Conservation (phyloP, 768 basidiomycete genomes). For the Rhizopogon vesiculosus region DNA sequence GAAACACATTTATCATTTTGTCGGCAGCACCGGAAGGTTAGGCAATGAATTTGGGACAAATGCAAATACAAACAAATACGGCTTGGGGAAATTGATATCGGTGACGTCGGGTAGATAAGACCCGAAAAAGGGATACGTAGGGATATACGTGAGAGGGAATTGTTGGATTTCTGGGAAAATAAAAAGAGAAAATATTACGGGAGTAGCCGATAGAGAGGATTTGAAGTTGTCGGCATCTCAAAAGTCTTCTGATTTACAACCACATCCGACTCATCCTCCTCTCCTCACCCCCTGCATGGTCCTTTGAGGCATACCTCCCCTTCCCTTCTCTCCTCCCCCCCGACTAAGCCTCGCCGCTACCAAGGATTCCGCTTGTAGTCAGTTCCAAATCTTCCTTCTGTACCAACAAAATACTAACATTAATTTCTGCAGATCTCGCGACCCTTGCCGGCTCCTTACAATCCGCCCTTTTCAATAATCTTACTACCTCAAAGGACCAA, state of each 20-base stretch:
- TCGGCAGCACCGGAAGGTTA: not conserved
- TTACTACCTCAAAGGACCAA: slow-evolving; percentile 30
- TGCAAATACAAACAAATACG: not conserved
- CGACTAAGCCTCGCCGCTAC: slow-evolving; percentile 41
- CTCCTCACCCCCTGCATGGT: slow-evolving; percentile 28
- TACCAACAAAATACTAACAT: not conserved
- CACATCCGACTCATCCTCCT: slow-evolving; percentile 6
- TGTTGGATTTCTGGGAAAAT: slow-evolving; percentile 4
- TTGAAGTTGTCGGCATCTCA: slow-evolving; percentile 22
- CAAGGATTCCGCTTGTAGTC: slow-evolving; percentile 53
- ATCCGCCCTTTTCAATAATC: slow-evolving; percentile 37
- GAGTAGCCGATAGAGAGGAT: slow-evolving; percentile 23
- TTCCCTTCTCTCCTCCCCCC: slow-evolving; percentile 24
- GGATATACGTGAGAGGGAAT: not conserved
- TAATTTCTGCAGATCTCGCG: slow-evolving; percentile 65
- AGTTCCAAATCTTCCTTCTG: slow-evolving; percentile 7
- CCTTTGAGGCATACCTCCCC: slow-evolving; percentile 25
- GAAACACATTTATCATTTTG: too few species aligned
- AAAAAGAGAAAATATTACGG: slow-evolving; percentile 14
- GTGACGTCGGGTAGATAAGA: slow-evolving; percentile 26
- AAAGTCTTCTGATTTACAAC: not conserved
- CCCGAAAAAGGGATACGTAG: slow-evolving; percentile 5
- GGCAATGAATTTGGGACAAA: not conserved
- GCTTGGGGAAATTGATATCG: not conserved
- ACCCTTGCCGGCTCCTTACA: slow-evolving; percentile 85